Evolutionary conservation across 2,329 filamentous ascomycete species (phyloP), one percentile per base, ranked within the genome.

Genomic region (Fusarium heterosporum): DNA sequence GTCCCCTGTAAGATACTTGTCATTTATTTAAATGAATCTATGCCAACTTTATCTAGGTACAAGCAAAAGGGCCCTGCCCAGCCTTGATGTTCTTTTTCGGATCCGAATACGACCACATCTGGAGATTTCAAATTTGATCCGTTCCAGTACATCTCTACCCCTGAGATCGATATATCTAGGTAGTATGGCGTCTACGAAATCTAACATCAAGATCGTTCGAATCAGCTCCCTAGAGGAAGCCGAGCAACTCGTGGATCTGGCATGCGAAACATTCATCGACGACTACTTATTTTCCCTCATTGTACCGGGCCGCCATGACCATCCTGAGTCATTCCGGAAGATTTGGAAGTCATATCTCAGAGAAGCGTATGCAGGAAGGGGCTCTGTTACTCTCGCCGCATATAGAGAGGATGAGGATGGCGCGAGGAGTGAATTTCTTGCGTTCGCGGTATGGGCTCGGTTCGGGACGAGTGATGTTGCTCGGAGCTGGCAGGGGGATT

Each of bases 401-500:
- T 36, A 30, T 0, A 32, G 34, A 1, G 29, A 49, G 0, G 17
- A 29, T 8, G 30, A 41, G 11, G 19, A 40, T 16, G 36, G 19
- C 1, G n/a, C 45, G 3, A 8, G 4, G 14, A 26, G 47, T 6
- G 34, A 61, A 3, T 61, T 47, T 41, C 25, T 66, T 11, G 63
- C 49, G 6, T 66, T 66, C 49, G 62, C 62, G 3, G 19, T 66
- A 1, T 66, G 56, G 63, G 16, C 19, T n/a, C 63, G 63, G 9
- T 41, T 40, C 4, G 63, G 63, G 22, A 57, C 58, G 16, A 66
- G 62, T 29, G 58, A 66, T 17, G 10, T 62, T 6, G 62, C 63
- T 17, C 38, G 9, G 6, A 58, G 62, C 17, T 66, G 63, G 62
- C 63, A 66, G n/a, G 62, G 62, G n/a, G 63, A 66, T n/a, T 63